Conservation (phyloP, 768 basidiomycete species). For the Leccinum imitatum region DNA sequence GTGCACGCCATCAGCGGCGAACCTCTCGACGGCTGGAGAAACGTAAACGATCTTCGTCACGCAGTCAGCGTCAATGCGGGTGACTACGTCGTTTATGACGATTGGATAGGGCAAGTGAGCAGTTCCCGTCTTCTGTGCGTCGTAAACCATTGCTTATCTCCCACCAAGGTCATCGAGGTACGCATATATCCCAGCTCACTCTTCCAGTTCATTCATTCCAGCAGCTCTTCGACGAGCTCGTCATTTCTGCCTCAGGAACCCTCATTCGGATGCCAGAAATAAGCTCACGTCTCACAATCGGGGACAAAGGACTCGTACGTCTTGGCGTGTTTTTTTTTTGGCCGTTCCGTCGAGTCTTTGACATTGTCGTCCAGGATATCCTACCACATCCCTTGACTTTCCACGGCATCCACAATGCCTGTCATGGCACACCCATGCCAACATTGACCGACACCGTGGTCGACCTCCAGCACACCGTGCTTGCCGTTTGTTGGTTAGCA, state of each 20-base stretch:
- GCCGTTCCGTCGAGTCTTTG: constrained; percentile 3
- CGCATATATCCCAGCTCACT: constrained; percentile 17
- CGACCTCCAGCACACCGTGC: constrained; percentile 69
- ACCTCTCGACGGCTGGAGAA: constrained; percentile 61
- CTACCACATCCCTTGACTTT: constrained; percentile 53
- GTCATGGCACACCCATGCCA: constrained; percentile 44
- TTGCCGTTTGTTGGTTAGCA: constrained; percentile 85
- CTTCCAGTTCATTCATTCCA: constrained; percentile 14
- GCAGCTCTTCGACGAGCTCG: constrained; percentile 82
- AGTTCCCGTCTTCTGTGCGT: constrained; percentile 9
- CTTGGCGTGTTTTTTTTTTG: not conserved
- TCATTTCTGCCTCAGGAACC: constrained; percentile 65
- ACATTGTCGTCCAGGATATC: constrained; percentile 52
- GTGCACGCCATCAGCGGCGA: constrained; percentile 72
- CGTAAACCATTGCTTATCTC: constrained; percentile 11
- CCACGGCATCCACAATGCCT: constrained; percentile 45
- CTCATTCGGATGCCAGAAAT: constrained; percentile 77
- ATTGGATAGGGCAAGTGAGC: constrained; percentile 89
- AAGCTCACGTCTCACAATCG: constrained; percentile 70
- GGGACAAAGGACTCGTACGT: constrained; percentile 72
- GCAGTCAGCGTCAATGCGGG: constrained; percentile 66
- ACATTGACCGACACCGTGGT: constrained; percentile 62
- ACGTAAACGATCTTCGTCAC: constrained; percentile 54
- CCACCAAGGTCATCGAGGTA: constrained; percentile 72
- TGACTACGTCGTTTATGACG: constrained; percentile 77